phyloP scores from a whole-genome alignment of 2,329 filamentous ascomycete genomes.

The Exophiala lecanii-corni region DNA sequence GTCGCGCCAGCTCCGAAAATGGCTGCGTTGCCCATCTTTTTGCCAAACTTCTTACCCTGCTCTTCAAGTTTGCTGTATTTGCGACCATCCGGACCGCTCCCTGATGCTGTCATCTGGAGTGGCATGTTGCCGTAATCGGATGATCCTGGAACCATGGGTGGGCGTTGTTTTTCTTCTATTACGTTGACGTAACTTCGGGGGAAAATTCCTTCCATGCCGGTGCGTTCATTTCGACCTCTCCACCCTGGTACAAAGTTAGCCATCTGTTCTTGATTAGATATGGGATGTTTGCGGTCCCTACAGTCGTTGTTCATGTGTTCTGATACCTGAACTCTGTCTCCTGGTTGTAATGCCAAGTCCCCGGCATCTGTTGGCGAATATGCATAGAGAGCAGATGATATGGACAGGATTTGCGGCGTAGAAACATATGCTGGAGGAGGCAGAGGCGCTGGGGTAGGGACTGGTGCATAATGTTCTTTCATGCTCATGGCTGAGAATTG shows the following conservation, averaged over 20 bases:
- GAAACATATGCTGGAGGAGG: conserved; percentile 51
- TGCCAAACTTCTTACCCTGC: conserved; percentile 90
- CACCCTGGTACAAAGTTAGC: conserved; percentile 42
- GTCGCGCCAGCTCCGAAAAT: conserved; percentile 76
- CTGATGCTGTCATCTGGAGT: conserved; percentile 64
- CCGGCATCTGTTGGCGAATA: conserved; percentile 77
- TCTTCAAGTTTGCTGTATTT: conserved; percentile 62
- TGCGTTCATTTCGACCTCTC: conserved; percentile 84
- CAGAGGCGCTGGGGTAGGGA: conserved; percentile 41
- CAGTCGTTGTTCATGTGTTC: conserved; percentile 97
- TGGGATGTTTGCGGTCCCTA: conserved; percentile 29
- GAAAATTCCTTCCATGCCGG: conserved; percentile 85
- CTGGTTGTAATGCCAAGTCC: conserved; percentile 74
- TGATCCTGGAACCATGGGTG: conserved; percentile 32
- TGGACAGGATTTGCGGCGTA: conserved; percentile 55
- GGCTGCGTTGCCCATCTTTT: conserved; percentile 76
- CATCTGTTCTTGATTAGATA: not conserved
- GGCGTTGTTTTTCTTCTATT: conserved; percentile 57
- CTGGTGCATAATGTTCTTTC: conserved; percentile 38
- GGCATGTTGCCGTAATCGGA: conserved; percentile 59
- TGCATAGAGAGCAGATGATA: conserved; percentile 76
- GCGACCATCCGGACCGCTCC: conserved; percentile 40
- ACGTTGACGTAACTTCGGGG: conserved; percentile 81
- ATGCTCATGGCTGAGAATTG: conserved; percentile 41
- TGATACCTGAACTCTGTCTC: conserved; percentile 73